These are phyloP conservation scores for Lipomyces kockii DNA, from an alignment of 805 yeast genomes.

Conservation along the genomic window DNA sequence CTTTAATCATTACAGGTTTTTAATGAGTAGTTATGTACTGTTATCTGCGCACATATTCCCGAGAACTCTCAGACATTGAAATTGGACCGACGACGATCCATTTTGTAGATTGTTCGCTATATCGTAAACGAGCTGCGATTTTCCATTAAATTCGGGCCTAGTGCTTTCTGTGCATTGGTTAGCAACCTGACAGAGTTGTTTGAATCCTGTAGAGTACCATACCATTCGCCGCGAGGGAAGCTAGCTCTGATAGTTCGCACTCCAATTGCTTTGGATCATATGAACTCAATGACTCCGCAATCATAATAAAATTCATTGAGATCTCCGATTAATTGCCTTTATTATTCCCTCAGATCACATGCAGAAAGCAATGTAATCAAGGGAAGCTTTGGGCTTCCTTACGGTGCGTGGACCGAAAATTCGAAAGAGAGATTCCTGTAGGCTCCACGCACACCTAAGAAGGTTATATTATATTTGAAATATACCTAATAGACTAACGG, in stretches of 20 bases:
- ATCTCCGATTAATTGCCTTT: background rate
- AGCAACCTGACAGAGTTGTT: background rate
- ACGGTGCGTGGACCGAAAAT: too few relatives aligned
- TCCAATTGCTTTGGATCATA: background rate
- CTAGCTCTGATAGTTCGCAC: constrained; percentile 9
- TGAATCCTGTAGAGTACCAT: background rate
- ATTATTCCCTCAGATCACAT: background rate
- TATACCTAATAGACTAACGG: too few relatives aligned
- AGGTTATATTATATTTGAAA: too few relatives aligned
- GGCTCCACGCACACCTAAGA: too few relatives aligned
- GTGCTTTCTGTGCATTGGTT: background rate
- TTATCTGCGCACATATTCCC: constrained; percentile 24
- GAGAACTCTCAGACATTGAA: constrained; percentile 23
- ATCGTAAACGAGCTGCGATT: background rate
- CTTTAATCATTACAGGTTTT: background rate
- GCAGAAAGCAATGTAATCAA: background rate
- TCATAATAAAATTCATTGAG: background rate
- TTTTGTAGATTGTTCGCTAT: constrained; percentile 1
- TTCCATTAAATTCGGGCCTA: background rate
- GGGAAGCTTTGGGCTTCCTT: too few relatives aligned
- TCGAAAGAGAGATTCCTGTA: too few relatives aligned
- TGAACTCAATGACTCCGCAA: background rate
- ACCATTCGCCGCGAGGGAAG: constrained; percentile 17
- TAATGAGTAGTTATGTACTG: constrained; percentile 11
- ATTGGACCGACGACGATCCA: background rate